phyloP scores from a whole-genome alignment of 139 green algal species.

The Chlamydomonas sp. region DNA sequence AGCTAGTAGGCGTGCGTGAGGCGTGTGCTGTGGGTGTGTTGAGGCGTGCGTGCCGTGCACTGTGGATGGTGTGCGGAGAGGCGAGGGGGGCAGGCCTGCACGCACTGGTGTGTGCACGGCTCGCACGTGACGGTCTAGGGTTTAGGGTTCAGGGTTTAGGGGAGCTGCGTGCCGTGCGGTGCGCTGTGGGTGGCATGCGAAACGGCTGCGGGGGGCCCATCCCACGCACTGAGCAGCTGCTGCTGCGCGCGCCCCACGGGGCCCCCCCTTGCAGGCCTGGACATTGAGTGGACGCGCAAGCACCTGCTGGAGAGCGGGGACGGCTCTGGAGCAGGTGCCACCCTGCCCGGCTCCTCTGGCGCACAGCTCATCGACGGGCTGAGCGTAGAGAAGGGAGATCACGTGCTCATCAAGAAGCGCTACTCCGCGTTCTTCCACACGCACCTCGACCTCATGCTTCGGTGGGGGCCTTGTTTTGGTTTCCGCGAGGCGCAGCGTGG shows the following conservation, averaged over 20 bases:
- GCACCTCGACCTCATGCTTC: conserved; percentile 53
- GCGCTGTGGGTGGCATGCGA: no score
- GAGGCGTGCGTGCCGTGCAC: neutral
- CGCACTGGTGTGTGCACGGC: no score
- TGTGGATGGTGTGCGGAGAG: neutral
- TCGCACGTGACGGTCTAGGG: no score
- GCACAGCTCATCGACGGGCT: conserved; percentile 38
- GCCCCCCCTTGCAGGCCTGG: conserved; percentile 31
- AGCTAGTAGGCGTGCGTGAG: neutral
- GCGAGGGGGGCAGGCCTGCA: no score
- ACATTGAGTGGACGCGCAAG: conserved; percentile 47
- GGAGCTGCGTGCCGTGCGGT: no score
- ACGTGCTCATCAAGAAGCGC: conserved; percentile 55
- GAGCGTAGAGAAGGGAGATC: conserved; percentile 26
- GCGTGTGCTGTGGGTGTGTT: neutral
- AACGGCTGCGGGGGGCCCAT: no score
- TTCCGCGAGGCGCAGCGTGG: neutral
- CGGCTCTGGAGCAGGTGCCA: conserved; percentile 21
- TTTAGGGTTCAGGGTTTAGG: no score
- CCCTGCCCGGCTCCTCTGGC: conserved; percentile 34
- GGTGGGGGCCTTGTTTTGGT: no score
- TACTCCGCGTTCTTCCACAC: conserved; percentile 61
- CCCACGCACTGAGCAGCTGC: no score
- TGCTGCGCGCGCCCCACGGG: no score
- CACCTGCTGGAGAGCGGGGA: conserved; percentile 25